These are phyloP conservation scores for Lasiodiplodia theobromae DNA, from an alignment of 2,329 filamentous ascomycete species.

Conservation along the genomic window DNA sequence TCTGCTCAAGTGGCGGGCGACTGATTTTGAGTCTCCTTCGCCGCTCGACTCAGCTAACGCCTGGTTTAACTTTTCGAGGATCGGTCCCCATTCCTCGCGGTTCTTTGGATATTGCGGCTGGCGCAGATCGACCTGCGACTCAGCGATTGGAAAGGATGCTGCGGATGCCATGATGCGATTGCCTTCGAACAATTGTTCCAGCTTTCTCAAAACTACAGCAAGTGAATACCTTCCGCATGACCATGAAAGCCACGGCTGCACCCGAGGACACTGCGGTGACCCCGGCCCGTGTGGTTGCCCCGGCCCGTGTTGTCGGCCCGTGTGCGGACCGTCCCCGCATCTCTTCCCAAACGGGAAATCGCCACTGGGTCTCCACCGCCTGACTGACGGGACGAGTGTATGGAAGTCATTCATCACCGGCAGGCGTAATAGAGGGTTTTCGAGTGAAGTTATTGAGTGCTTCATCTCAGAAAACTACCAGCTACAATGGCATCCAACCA, in stretches of 20 bases:
- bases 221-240: not conserved
- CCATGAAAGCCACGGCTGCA: not conserved
- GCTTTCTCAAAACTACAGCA: not conserved
- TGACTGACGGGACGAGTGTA: no score
- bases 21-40: constrained; percentile 43
- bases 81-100: constrained; percentile 39
- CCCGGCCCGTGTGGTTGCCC: not conserved
- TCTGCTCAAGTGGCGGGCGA: constrained; percentile 39
- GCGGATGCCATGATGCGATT: not conserved
- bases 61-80: constrained; percentile 42
- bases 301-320: constrained; percentile 6
- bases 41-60: constrained; percentile 38
- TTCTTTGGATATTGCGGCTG: constrained; percentile 4
- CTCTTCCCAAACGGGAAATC: not conserved
- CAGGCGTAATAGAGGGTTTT: no score
- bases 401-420: no score
- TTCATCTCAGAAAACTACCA: no score
- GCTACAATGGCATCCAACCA: no score
- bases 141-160: not conserved
- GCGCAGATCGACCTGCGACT: not conserved
- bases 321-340: not conserved
- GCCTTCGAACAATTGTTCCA: not conserved
- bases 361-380: no score
- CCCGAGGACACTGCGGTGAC: no score
- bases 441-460: no score